Percentiles rank a stretch among this genome's conserved stretches.
phyloP scores from a whole-genome alignment of 2,329 filamentous ascomycete genomes.

The Trichoderma atrobrunneum region DNA sequence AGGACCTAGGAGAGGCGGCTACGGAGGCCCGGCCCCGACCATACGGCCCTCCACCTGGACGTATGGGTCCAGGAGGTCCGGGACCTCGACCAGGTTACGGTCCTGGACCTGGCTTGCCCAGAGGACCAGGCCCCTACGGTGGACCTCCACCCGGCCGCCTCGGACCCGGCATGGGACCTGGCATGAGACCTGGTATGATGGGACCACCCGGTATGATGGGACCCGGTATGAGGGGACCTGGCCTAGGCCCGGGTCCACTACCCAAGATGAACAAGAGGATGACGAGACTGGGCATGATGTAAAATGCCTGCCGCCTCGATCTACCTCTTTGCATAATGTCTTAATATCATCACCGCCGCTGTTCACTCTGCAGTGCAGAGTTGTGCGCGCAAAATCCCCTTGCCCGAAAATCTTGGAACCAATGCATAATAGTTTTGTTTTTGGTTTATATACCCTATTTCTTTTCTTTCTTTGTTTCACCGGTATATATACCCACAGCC shows the following conservation, averaged over 20 bases:
- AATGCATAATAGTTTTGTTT: slow-evolving; percentile 9
- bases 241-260: slow-evolving; percentile 21
- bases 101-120: slow-evolving; percentile 13
- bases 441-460: slow-evolving; percentile 17
- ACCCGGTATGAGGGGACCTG: slow-evolving; percentile 17
- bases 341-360: neutral
- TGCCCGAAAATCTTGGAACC: neutral
- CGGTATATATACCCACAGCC: slow-evolving; percentile 8
- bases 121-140: slow-evolving; percentile 20
- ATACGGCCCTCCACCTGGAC: slow-evolving; percentile 22
- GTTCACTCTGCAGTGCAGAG: slow-evolving; percentile 9
- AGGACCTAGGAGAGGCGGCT: slow-evolving; percentile 8
- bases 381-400: neutral
- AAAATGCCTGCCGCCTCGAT: slow-evolving; percentile 21
- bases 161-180: slow-evolving; percentile 15
- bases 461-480: neutral
- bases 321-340: neutral
- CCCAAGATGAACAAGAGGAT: slow-evolving; percentile 61
- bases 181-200: slow-evolving; percentile 18
- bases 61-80: slow-evolving; percentile 20
- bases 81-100: slow-evolving; percentile 20
- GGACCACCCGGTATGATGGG: slow-evolving; percentile 19
- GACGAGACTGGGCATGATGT: slow-evolving; percentile 60
- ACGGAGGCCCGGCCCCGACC: slow-evolving; percentile 15
- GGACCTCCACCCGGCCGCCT: slow-evolving; percentile 19